A percentile compares a stretch with the other conserved stretches of the same genome.
Conservation (phyloP, 192 early-diverging fungal genomes). For the Kappamyces sp. region DNA sequence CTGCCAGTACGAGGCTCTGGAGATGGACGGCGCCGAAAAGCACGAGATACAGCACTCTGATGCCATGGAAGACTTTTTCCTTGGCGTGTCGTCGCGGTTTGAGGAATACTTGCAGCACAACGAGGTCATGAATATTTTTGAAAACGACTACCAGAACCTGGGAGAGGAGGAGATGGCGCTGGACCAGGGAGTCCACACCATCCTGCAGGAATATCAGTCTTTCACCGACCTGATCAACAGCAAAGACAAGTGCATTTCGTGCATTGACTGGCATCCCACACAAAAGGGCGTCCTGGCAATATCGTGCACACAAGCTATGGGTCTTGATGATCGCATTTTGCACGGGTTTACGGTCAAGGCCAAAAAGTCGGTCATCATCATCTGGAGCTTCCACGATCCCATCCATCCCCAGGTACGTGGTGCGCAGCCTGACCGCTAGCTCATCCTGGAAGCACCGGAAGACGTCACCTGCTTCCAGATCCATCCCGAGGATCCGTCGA, state of each 20-base stretch:
- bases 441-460: conserved; percentile 59
- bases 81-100: conserved; percentile 36
- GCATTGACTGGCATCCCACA: conserved; percentile 58
- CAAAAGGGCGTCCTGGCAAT: conserved; percentile 50
- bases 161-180: conserved; percentile 55
- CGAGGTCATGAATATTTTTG: conserved; percentile 49
- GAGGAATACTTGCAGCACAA: conserved; percentile 55
- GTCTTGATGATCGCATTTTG: conserved; percentile 52
- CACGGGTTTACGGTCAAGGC: conserved; percentile 32
- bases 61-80: conserved; percentile 41
- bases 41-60: conserved; percentile 26
- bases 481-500: conserved; percentile 48
- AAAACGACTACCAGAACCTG: conserved; percentile 47
- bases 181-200: conserved; percentile 52
- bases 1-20: conserved; percentile 43
- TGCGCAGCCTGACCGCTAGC: conserved; percentile 7
- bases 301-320: conserved; percentile 44
- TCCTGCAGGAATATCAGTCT: conserved; percentile 57
- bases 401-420: conserved; percentile 50
- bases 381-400: conserved; percentile 62
- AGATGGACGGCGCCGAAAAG: conserved; percentile 27
- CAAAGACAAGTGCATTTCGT: conserved; percentile 56
- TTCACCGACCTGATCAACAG: conserved; percentile 58
- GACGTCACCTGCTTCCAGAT: conserved; percentile 53
- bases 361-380: conserved; percentile 44